Evolutionary conservation across 2,329 filamentous ascomycete species (phyloP).

Genomic region (Balansia obtecta): DNA sequence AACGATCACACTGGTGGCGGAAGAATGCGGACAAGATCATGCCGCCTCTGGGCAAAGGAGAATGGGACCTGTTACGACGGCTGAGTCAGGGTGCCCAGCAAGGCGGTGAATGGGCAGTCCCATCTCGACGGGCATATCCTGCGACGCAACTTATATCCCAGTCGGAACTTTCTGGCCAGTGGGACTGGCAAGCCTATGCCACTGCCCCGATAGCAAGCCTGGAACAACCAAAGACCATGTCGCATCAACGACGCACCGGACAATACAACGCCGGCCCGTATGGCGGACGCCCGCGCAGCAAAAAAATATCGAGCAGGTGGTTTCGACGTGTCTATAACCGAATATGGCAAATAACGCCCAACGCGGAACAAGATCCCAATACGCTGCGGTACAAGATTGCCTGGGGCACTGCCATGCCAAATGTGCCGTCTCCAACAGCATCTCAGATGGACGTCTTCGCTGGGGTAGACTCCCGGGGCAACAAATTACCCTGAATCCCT

Average conservation of each 20-base stretch:
- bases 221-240: conserved; percentile 25
- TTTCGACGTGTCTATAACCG: conserved; percentile 35
- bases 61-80: conserved; percentile 43
- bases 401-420: conserved; percentile 30
- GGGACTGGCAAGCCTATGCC: conserved; percentile 33
- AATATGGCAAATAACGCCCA: conserved; percentile 33
- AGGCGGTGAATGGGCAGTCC: conserved; percentile 23
- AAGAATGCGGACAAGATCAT: conserved; percentile 31
- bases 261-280: conserved; percentile 25
- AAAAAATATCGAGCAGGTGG: conserved; percentile 24
- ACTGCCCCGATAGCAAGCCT: conserved; percentile 24
- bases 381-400: conserved; percentile 22
- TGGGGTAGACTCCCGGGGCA: conserved; percentile 24
- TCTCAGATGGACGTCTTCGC: conserved; percentile 35
- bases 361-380: conserved; percentile 23
- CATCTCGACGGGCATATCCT: conserved; percentile 17
- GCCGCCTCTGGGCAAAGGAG: conserved; percentile 38
- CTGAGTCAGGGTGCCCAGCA: conserved; percentile 30
- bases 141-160: conserved; percentile 1
- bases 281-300: conserved; percentile 18
- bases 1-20: conserved; percentile 36
- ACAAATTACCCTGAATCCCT: neutral
- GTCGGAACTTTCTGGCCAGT: conserved; percentile 7
- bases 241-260: conserved; percentile 21
- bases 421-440: conserved; percentile 17